These are phyloP conservation scores for Fomitopsis serialis DNA, from an alignment of 768 basidiomycete species.

Conservation along the genomic window DNA sequence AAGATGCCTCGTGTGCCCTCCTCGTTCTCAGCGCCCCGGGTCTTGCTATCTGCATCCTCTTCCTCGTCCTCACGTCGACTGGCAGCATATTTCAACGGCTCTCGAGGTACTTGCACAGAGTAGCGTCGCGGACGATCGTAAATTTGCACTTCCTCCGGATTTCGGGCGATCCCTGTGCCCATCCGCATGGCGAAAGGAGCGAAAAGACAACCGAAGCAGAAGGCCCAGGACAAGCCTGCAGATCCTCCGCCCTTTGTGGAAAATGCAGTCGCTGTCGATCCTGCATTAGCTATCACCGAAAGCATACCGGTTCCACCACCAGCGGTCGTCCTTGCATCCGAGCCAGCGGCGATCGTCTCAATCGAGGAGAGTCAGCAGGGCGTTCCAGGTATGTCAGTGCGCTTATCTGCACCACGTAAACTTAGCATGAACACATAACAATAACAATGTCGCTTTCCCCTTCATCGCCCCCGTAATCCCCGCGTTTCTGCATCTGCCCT, in stretches of 20 bases:
- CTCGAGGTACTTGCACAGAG: too few species aligned
- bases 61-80: neutral
- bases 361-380: neutral
- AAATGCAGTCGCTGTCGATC: neutral
- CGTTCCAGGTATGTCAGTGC: conserved; percentile 2
- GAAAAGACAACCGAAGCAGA: neutral
- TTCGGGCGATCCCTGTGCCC: too few species aligned
- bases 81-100: too few species aligned
- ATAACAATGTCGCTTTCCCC: neutral
- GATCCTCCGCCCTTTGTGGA: neutral
- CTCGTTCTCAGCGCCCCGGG: neutral
- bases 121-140: too few species aligned
- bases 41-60: neutral
- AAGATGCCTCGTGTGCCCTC: neutral
- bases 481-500: neutral
- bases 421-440: neutral
- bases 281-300: neutral
- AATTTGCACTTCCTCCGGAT: too few species aligned
- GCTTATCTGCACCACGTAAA: conserved; percentile 1
- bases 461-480: neutral
- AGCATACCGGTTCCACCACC: neutral
- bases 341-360: neutral
- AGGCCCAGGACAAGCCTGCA: neutral
- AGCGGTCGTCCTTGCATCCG: neutral
- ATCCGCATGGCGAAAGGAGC: neutral